phyloP scores from a whole-genome alignment of 768 basidiomycete genomes.

The Hortiboletus flavorubellus region DNA sequence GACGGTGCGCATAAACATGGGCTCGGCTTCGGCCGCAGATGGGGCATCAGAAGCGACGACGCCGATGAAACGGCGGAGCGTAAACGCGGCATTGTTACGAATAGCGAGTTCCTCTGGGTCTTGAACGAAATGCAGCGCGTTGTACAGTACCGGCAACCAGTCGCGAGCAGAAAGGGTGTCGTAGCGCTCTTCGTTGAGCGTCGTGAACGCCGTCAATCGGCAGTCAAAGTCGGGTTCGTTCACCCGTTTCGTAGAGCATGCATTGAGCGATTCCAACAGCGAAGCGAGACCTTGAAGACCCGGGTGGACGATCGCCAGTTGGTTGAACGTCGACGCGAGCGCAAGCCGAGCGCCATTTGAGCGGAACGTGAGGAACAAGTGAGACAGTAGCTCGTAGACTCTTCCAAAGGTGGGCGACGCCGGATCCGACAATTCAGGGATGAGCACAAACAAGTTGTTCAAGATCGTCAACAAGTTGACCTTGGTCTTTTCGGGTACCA shows the following conservation, averaged over 20 bases:
- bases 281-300: slow-evolving; percentile 47
- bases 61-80: slow-evolving; percentile 78
- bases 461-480: slow-evolving; percentile 73
- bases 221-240: slow-evolving; percentile 94
- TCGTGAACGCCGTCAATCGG: slow-evolving; percentile 71
- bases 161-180: slow-evolving; percentile 46
- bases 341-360: slow-evolving; percentile 67
- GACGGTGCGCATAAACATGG: slow-evolving; percentile 59
- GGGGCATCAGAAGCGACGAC: slow-evolving; percentile 34
- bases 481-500: slow-evolving; percentile 85
- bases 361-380: slow-evolving; percentile 74
- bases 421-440: slow-evolving; percentile 55
- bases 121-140: slow-evolving; percentile 81
- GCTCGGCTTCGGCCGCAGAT: slow-evolving; percentile 44
- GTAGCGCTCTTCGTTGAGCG: slow-evolving; percentile 67
- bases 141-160: slow-evolving; percentile 84
- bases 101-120: slow-evolving; percentile 87
- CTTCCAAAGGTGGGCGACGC: slow-evolving; percentile 43
- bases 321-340: slow-evolving; percentile 63
- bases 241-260: slow-evolving; percentile 76
- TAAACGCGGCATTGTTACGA: slow-evolving; percentile 72
- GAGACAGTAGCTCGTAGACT: slow-evolving; percentile 65
- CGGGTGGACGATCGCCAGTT: slow-evolving; percentile 39
- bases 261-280: slow-evolving; percentile 70
- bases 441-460: slow-evolving; percentile 59